Evolutionary conservation across 148 eudicot species (phyloP), one percentile per base, ranked within the genome.

Genomic region (Fallopia convolvulus): DNA sequence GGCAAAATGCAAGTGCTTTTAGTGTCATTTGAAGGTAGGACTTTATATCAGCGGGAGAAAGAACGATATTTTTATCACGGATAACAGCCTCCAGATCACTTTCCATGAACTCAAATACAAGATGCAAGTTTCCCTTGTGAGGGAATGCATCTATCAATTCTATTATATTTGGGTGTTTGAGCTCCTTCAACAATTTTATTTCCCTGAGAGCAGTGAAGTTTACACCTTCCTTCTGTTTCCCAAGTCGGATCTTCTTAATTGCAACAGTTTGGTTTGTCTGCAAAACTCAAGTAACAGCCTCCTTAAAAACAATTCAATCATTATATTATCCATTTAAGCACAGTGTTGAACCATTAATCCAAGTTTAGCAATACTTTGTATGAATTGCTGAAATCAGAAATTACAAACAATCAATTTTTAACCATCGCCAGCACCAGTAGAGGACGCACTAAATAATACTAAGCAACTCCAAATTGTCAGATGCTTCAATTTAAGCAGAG

Each of bases 151-250:
- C 99, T 78, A 88, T 95, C 85, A 95, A 79, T 81, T 89, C 92
- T 23, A 95, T 92, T 60, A 95, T 91, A 78, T 88, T 88, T 36
- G 99, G 92, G 66, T 92, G 91, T 80, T 87, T 91, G 17, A 95
- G 90, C 87, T 95, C 99, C 79, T 95, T 95, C 83, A 95, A 83
- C 86, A 95, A 76, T 75, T 95, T 95, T 74, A 95, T 92, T 86
- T 95, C 99, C 80, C 99, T 84, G 15, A 95, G 84, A 8, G 99
- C 99, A 33, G 99, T 95, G 53, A 95, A 92, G 79, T 95, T 95
- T 44, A 92, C 97, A 78, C 99, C 99, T 91, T 95, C 99, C 90
- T 92, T 95, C 85, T 92, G 99, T 82, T 92, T 95, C 70, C 99
- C 99, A 42, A 95, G 86, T 46, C 97, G 93, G 81, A 95, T 95